Base-by-base conservation (phyloP, 352 stramenopile genomes). In the Globisporangium parvum region DNA sequence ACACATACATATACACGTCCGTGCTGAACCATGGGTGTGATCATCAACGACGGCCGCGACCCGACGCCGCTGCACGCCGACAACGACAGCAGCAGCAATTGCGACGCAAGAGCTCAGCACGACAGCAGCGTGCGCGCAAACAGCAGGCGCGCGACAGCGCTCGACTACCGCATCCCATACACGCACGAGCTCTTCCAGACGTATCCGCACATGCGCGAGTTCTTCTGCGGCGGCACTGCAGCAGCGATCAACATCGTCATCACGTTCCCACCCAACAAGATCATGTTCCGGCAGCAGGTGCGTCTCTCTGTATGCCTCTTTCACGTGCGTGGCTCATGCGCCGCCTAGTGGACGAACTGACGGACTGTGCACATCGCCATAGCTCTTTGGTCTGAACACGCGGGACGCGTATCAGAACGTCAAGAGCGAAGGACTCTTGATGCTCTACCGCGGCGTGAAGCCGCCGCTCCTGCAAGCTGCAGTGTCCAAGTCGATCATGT, bases 251-350 rank as follows among this genome's bases (percentile, higher is more conserved):
- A 96, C 59, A 93, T 95, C 51, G 51, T 95, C 39, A 65, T 91
- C 53, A 96, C 87, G 6, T 96, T 96, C 62, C 71, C 81, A 33
- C 79, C 80, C 40, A 95, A 95, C 66, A 96, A 96, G 68, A 65
- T 96, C 59, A 96, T 96, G 85, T 96, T 96, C 59, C 80, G 87
- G 11, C 85, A 96, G 55, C 85, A 95, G 80, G 85, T 88, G 73
- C n/a, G 39, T 49, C 49, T 46, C 8, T 17, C 39, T 28, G 49
- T 31, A 24, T 12, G 11, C 12, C 6, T 10, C 31, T 37, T n/a
- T n/a, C n/a, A n/a, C n/a, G n/a, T 8, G 31, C 12, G 2, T 12
- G 31, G 6, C 31, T 11, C 31, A 1, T 1, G 12, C 12, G 18
- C 8, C 24, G 47, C 23, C 3, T 51, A 14, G 20, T 51, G 2